Evolutionary conservation across 169 alveolate species (phyloP), one percentile per base, ranked within the genome.

Genomic region (Plasmodium vivax): DNA sequence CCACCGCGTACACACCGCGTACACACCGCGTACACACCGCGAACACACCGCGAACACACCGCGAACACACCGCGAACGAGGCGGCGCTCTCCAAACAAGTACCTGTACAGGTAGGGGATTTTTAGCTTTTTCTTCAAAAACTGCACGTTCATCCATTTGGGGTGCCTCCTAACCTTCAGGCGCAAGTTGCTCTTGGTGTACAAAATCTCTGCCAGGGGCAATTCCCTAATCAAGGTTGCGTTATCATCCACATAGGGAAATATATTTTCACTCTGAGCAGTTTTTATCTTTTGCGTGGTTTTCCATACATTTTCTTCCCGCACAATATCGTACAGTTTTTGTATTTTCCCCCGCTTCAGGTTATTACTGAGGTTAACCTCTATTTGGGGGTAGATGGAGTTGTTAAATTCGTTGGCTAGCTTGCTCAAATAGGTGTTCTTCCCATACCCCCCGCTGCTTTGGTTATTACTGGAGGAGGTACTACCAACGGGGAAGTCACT

Each of bases 231-330:
- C 68, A 96, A 79, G n/a, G 97, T 94, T 14, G 96, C 96, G 54
- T 95, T 95, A 56, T 96, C 97, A 75, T 95, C 95, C 27, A 96
- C 97, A 85, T 96, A 96, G n/a, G 97, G 97, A 58, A 96, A 96
- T 43, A 96, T 95, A 56, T 95, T 96, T 68, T 93, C 90, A 62
- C 83, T 80, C 43, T 95, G 95, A 16, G 96, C 75, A 79, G 95
- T 93, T 92, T 94, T 95, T 54, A 80, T 58, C 58, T 68, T 92
- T 73, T 95, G 95, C 9, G 91, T 92, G 27, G 95, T 95, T 79
- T 95, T 92, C 97, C 97, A 96, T 47, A 95, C 56, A 54, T 93
- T 95, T 34, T 96, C 93, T 85, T 95, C 96, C 12, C 81, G 74
- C 12, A 96, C 51, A 16, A 96, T 83, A 58, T 88, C 83, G n/a